Percentiles rank a stretch among this genome's conserved stretches.
These are phyloP conservation scores for Termitomyces sp. DNA, from an alignment of 768 basidiomycete genomes.

Conservation along the genomic window DNA sequence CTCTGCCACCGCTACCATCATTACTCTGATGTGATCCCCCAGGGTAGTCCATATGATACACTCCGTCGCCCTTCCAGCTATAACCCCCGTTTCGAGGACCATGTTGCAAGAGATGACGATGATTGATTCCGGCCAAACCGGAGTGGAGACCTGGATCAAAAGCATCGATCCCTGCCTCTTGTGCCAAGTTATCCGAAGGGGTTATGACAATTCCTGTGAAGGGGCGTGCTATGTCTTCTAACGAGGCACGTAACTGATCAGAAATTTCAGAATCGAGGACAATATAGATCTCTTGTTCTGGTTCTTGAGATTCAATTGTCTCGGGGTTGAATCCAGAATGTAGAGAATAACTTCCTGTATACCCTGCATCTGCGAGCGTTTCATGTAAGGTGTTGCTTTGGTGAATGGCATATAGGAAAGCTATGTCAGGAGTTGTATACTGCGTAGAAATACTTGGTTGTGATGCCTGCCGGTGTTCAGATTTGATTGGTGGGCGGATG, in stretches of 20 bases:
- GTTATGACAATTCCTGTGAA: background rate
- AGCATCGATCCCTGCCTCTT: background rate
- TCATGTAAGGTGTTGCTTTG: background rate
- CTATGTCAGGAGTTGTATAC: background rate
- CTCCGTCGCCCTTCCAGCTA: background rate
- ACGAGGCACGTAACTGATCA: background rate
- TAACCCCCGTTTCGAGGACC: background rate
- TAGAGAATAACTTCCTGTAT: background rate
- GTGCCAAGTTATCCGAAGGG: background rate
- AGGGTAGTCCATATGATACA: background rate
- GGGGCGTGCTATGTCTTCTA: background rate
- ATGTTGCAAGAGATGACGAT: background rate
- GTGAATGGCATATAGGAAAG: background rate
- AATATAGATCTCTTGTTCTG: background rate
- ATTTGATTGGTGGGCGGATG: background rate
- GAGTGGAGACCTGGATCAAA: background rate
- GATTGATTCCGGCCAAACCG: background rate
- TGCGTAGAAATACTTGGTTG: background rate
- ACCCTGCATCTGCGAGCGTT: background rate
- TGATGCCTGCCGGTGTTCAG: background rate
- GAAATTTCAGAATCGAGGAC: constrained; percentile 2
- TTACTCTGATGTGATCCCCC: background rate
- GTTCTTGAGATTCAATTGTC: background rate
- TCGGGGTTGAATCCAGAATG: background rate
- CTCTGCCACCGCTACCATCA: background rate